Conservation (phyloP, 163 green algal genomes). For the Volvox carteri region DNA sequence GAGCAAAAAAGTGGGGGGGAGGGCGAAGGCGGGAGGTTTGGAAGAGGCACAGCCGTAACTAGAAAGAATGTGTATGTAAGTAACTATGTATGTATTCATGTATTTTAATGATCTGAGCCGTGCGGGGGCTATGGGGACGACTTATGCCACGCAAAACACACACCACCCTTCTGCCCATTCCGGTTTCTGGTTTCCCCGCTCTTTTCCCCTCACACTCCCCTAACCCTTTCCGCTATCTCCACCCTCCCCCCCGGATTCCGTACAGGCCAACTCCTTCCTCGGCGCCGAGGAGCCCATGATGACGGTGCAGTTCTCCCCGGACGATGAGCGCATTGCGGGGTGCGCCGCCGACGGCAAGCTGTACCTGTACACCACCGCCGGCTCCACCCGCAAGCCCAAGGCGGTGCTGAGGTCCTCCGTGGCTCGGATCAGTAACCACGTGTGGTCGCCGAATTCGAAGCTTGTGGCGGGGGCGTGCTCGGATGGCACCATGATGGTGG, state of each 20-base stretch:
- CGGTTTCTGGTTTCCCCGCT: background rate
- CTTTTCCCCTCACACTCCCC: background rate
- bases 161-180: background rate
- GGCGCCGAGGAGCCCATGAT: constrained; percentile 65
- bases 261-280: constrained; percentile 59
- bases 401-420: constrained; percentile 56
- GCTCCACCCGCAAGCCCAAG: constrained; percentile 57
- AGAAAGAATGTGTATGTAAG: no score
- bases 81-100: no score
- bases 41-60: no score
- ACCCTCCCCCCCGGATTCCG: background rate
- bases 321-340: constrained; percentile 63
- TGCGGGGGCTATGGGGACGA: no score
- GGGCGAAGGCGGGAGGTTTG: background rate
- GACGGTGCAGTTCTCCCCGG: constrained; percentile 62
- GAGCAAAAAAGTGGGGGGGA: background rate
- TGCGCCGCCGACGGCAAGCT: constrained; percentile 63
- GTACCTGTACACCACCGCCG: constrained; percentile 55
- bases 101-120: no score
- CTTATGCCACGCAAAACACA: background rate
- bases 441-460: constrained; percentile 69
- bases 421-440: constrained; percentile 57
- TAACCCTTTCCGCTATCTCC: background rate
- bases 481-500: constrained; percentile 65
- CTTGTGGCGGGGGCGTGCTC: constrained; percentile 60